Conservation (phyloP, 1,284 basidiomycete genomes). For the Microbotryum scabiosae region DNA sequence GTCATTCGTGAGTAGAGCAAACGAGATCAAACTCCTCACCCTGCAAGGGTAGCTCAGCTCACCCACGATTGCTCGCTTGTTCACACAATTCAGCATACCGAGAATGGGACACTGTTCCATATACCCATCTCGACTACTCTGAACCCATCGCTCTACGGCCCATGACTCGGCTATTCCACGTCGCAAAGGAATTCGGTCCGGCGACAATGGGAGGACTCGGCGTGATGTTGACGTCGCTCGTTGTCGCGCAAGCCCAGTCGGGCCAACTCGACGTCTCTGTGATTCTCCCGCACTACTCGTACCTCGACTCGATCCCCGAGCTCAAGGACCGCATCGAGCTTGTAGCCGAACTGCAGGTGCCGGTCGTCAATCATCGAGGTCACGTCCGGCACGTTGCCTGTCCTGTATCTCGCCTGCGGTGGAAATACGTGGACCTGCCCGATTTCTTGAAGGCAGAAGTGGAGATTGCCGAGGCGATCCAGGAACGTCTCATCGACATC, state of each 20-base stretch:
- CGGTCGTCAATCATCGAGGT: neutral
- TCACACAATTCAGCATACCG: neutral
- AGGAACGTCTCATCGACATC: slow-evolving; percentile 8
- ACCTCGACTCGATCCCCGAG: neutral
- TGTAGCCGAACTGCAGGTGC: slow-evolving; percentile 7
- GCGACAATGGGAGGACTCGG: slow-evolving; percentile 27
- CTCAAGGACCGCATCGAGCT: neutral
- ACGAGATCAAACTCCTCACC: too few species aligned
- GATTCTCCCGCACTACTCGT: slow-evolving; percentile 24
- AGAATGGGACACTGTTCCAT: neutral
- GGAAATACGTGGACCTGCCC: slow-evolving; percentile 5
- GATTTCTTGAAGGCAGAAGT: slow-evolving; percentile 7
- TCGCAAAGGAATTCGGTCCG: slow-evolving; percentile 26
- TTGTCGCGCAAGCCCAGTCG: slow-evolving; percentile 13
- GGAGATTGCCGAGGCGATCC: neutral
- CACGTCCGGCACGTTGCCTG: neutral
- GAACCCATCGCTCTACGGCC: neutral
- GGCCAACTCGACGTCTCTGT: slow-evolving; percentile 13
- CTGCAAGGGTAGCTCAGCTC: too few species aligned
- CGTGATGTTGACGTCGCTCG: slow-evolving; percentile 23
- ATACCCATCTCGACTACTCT: slow-evolving; percentile 15
- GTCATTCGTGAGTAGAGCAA: too few species aligned
- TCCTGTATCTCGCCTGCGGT: slow-evolving; percentile 12
- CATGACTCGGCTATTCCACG: slow-evolving; percentile 15
- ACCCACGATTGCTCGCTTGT: neutral